Evolutionary conservation across 2,329 filamentous ascomycete species (phyloP).

Genomic region (Colletotrichum musicola): DNA sequence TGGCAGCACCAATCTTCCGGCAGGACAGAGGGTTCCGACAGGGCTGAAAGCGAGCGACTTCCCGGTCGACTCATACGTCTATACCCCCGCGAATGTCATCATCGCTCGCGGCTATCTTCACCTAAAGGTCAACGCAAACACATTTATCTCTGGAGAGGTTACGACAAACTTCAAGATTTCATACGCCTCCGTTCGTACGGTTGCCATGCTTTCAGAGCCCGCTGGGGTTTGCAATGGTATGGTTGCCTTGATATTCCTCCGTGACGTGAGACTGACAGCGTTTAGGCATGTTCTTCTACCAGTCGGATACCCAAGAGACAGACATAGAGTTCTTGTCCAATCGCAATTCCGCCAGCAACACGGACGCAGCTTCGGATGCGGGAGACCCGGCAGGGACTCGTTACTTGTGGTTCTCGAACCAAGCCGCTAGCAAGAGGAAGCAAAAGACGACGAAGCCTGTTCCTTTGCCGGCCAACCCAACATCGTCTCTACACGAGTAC

Average conservation of each 20-base stretch:
- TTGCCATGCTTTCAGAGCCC: conserved; percentile 45
- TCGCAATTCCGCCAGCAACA: conserved; percentile 41
- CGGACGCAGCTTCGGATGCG: conserved; percentile 9
- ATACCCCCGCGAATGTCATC: conserved; percentile 37
- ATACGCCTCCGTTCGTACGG: conserved; percentile 46
- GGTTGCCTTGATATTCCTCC: not conserved
- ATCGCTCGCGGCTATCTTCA: conserved; percentile 45
- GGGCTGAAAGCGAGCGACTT: conserved; percentile 43
- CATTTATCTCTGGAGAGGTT: conserved; percentile 42
- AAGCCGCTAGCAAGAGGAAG: not conserved
- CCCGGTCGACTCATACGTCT: conserved; percentile 31
- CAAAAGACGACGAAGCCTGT: conserved; percentile 32
- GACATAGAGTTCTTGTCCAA: conserved; percentile 50
- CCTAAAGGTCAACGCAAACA: conserved; percentile 42
- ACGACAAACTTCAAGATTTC: conserved; percentile 44
- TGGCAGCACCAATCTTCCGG: not conserved
- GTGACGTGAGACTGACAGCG: not conserved
- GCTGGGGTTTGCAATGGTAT: conserved; percentile 48
- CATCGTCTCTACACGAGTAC: conserved; percentile 46
- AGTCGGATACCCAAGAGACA: conserved; percentile 44
- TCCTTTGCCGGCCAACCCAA: conserved; percentile 41
- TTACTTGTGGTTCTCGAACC: conserved; percentile 16
- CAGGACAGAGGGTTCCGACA: conserved; percentile 30
- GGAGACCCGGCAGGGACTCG: not conserved
- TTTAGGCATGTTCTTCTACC: conserved; percentile 48